Conservation (phyloP, 768 basidiomycete genomes). For the Pulveroboletus sp. region DNA sequence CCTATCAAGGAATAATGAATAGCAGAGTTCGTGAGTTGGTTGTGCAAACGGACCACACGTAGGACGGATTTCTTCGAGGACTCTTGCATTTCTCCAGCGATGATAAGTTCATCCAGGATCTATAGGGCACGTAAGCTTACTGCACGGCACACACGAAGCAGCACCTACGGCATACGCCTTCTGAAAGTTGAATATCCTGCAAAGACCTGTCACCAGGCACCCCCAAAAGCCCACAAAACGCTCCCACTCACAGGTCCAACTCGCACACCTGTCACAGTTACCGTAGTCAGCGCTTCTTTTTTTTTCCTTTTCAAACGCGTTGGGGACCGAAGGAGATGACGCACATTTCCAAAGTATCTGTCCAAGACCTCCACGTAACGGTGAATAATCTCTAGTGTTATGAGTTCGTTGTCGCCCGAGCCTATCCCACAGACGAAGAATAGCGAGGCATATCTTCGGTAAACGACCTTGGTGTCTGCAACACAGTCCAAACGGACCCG, state of each 20-base stretch:
- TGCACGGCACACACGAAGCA: background rate
- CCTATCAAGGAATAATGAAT: slow-evolving; percentile 38
- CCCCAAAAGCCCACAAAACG: background rate
- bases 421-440: slow-evolving; percentile 92
- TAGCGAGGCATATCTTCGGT: slow-evolving; percentile 90
- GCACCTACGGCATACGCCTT: slow-evolving; percentile 78
- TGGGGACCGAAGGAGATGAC: slow-evolving; percentile 6
- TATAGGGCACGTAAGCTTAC: slow-evolving; percentile 22
- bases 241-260: slow-evolving; percentile 69
- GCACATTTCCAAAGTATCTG: slow-evolving; percentile 48
- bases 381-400: slow-evolving; percentile 90
- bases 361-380: slow-evolving; percentile 89
- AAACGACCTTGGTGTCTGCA: slow-evolving; percentile 81
- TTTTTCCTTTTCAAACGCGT: background rate
- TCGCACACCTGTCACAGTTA: slow-evolving; percentile 67
- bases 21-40: slow-evolving; percentile 7
- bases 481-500: background rate
- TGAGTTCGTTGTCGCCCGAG: slow-evolving; percentile 82
- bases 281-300: background rate
- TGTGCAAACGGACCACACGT: slow-evolving; percentile 41
- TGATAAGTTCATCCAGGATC: slow-evolving; percentile 90
- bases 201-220: background rate
- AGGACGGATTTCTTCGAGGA: slow-evolving; percentile 73
- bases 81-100: slow-evolving; percentile 92
- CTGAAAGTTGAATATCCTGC: slow-evolving; percentile 95